Evolutionary conservation across 345 rosid genomes (phyloP).

Genomic region (Hibiscus mutabilis): DNA sequence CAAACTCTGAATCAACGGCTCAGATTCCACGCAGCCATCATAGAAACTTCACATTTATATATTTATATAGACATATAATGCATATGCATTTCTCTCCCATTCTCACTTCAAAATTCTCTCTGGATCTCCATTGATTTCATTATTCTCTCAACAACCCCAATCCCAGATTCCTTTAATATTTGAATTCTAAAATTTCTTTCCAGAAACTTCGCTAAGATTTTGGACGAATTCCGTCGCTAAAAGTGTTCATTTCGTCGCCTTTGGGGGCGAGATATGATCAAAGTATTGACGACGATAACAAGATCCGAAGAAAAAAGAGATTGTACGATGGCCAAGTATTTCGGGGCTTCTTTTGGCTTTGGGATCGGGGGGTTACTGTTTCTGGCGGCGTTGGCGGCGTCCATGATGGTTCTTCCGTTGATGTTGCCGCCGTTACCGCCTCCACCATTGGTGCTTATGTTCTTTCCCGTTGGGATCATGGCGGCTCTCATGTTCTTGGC

Average conservation of each 20-base stretch:
- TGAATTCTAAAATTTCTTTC: not conserved
- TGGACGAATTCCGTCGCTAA: not conserved
- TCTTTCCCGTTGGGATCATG: constrained; percentile 61
- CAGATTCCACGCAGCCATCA: not conserved
- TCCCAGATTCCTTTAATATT: not conserved
- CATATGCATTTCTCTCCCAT: not conserved
- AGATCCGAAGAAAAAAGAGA: not conserved
- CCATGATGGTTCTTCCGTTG: constrained; percentile 51
- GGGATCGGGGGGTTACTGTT: constrained; percentile 27
- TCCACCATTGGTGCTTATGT: constrained; percentile 46
- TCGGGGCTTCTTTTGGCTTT: constrained; percentile 18
- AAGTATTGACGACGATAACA: constrained; percentile 7
- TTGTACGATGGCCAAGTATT: constrained; percentile 22
- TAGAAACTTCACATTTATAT: not conserved
- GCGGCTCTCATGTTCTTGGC: constrained; percentile 62
- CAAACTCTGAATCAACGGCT: constrained; percentile 2
- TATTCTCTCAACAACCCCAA: not conserved
- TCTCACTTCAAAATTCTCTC: not conserved
- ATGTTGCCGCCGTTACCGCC: constrained; percentile 68
- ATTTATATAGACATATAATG: not conserved
- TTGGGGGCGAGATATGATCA: constrained; percentile 15
- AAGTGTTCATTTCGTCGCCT: not conserved
- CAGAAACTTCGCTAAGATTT: no score
- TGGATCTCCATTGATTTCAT: not conserved
- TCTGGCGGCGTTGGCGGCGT: constrained; percentile 33